A percentile compares a stretch with the other conserved stretches of the same genome.
Evolutionary conservation across 164 flowering plant species (phyloP).

Genomic region (Macadamia integrifolia): DNA sequence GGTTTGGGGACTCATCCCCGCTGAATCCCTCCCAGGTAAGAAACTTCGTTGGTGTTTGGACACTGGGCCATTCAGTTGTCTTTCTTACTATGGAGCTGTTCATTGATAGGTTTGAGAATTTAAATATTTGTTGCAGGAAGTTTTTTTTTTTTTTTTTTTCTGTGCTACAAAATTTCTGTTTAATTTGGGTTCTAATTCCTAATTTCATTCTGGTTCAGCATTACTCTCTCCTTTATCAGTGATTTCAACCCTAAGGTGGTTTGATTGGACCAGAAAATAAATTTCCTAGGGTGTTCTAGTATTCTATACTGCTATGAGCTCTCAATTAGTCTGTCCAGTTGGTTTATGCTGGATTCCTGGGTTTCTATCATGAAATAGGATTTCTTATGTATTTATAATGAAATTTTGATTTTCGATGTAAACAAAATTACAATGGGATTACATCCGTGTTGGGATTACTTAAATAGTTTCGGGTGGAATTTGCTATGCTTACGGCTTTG

Average conservation of each 20-base stretch:
- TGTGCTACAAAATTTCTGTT: too few species aligned
- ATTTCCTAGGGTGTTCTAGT: neutral
- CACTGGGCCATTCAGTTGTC: neutral
- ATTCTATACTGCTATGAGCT: neutral
- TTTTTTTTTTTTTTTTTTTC: too few species aligned
- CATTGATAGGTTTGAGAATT: neutral
- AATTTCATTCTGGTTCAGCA: too few species aligned
- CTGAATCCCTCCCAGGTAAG: constrained; percentile 19
- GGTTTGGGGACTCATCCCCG: constrained; percentile 29
- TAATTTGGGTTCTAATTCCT: too few species aligned
- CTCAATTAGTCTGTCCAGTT: neutral
- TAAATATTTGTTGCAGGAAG: neutral
- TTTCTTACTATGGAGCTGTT: too few species aligned
- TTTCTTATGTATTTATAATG: neutral
- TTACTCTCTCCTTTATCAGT: neutral
- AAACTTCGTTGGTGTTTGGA: neutral
- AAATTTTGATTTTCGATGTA: neutral
- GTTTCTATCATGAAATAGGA: neutral
- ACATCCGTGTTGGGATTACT: neutral
- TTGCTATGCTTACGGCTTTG: neutral
- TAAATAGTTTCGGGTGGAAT: neutral
- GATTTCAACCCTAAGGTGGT: neutral
- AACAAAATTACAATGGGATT: neutral
- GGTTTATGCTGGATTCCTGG: neutral
- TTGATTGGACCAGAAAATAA: neutral